These are phyloP conservation scores for Jackrogersella multiformis DNA, from an alignment of 495 filamentous ascomycete genomes.

Conservation along the genomic window DNA sequence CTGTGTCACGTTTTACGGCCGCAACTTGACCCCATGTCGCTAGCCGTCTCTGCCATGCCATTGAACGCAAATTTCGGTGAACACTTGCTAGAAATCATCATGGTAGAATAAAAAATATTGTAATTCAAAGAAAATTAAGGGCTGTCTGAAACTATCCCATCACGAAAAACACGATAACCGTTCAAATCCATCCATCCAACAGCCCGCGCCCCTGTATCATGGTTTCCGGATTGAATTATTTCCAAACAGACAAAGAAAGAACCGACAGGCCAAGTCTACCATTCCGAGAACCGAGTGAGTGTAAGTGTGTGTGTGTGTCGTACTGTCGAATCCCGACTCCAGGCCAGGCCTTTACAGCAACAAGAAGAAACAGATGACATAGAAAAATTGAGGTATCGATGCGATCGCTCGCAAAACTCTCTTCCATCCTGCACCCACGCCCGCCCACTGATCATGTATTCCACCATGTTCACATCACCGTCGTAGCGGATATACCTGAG, in stretches of 20 bases:
- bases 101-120: background rate
- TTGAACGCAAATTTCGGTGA: constrained; percentile 39
- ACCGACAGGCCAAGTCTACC: constrained; percentile 4
- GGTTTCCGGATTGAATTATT: constrained; percentile 13
- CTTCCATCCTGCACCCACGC: constrained; percentile 24
- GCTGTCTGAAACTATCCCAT: constrained; percentile 33
- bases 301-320: constrained; percentile 9
- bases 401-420: constrained; percentile 40
- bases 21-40: constrained; percentile 36
- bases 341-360: constrained; percentile 21
- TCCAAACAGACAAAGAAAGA: constrained; percentile 14
- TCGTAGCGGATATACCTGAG: constrained; percentile 2
- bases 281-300: background rate
- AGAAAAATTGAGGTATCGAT: constrained; percentile 36
- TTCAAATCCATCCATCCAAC: constrained; percentile 7
- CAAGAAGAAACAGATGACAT: constrained; percentile 18
- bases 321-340: constrained; percentile 25
- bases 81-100: constrained; percentile 4
- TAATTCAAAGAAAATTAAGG: constrained; percentile 29
- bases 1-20: constrained; percentile 40
- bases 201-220: constrained; percentile 10
- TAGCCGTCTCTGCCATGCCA: constrained; percentile 37
- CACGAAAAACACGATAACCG: constrained; percentile 8
- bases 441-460: constrained; percentile 6
- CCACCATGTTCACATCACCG: constrained; percentile 1